Percentiles rank a stretch among this genome's conserved stretches.
These are phyloP conservation scores for Talaromyces trachyspermus DNA, from an alignment of 495 filamentous ascomycete genomes.

Conservation along the genomic window DNA sequence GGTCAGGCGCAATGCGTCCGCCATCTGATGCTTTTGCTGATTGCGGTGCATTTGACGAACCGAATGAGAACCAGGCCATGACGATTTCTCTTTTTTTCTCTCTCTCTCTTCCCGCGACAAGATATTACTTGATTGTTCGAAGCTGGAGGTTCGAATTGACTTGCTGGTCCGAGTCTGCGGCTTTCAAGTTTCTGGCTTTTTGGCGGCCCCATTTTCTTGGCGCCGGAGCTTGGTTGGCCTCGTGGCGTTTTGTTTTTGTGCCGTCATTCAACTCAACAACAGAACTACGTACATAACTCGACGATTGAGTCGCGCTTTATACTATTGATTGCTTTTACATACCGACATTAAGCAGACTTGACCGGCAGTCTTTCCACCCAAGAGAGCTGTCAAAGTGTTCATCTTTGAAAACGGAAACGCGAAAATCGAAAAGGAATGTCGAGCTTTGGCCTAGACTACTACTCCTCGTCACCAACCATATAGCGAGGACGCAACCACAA, in stretches of 20 bases:
- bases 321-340: too few relatives aligned
- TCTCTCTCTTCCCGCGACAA: too few relatives aligned
- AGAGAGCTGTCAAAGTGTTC: too few relatives aligned
- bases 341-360: too few relatives aligned
- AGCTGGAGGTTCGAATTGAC: not conserved
- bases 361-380: too few relatives aligned
- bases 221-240: conserved; percentile 24
- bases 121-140: too few relatives aligned
- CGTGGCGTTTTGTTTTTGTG: conserved; percentile 24
- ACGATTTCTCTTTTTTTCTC: too few relatives aligned
- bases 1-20: conserved; percentile 66
- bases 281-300: too few relatives aligned
- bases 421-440: not conserved
- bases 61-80: conserved; percentile 41
- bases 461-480: not conserved
- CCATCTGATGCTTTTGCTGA: conserved; percentile 46
- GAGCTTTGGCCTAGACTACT: not conserved
- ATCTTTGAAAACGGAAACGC: not conserved
- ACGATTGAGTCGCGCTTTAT: too few relatives aligned
- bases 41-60: conserved; percentile 30
- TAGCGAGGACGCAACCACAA: not conserved
- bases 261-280: too few relatives aligned
- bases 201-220: conserved; percentile 5
- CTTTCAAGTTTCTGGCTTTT: not conserved
- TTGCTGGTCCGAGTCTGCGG: not conserved